These are phyloP conservation scores for Kalanchoe fedtschenkoi DNA, from an alignment of 164 flowering plant species.

Conservation along the genomic window DNA sequence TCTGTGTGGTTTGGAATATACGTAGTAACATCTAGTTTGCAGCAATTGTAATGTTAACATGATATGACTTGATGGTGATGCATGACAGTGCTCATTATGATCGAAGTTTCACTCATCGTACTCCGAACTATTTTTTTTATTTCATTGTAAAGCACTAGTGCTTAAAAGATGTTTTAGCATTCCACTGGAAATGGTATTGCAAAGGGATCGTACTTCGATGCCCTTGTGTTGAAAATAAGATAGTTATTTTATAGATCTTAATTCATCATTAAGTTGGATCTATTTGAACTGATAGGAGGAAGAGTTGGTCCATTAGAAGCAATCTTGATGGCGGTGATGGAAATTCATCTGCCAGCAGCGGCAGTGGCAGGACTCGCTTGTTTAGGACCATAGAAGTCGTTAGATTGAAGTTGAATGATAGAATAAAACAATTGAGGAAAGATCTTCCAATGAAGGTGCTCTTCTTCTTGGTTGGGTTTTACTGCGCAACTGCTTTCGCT, in stretches of 20 bases:
- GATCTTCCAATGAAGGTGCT: conserved; percentile 66
- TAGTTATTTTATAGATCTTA: not conserved
- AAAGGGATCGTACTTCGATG: not conserved
- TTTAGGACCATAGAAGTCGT: conserved; percentile 42
- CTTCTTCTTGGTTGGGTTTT: conserved; percentile 83
- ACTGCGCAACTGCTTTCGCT: conserved; percentile 91
- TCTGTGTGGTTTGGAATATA: too few species aligned
- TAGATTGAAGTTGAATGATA: conserved; percentile 32
- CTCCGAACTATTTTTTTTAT: not conserved
- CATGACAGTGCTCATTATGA: too few species aligned
- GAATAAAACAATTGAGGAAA: conserved; percentile 47
- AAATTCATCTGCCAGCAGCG: conserved; percentile 35
- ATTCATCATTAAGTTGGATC: conserved; percentile 1
- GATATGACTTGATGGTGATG: too few species aligned
- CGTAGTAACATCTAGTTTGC: too few species aligned
- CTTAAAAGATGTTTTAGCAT: not conserved
- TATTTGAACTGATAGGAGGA: conserved; percentile 31
- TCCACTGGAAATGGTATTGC: too few species aligned
- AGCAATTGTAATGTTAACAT: too few species aligned
- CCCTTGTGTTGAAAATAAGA: not conserved
- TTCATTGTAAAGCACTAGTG: not conserved
- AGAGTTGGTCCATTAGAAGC: conserved; percentile 44
- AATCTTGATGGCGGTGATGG: conserved; percentile 32
- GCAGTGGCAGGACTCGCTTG: conserved; percentile 45
- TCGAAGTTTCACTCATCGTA: not conserved